A percentile compares a stretch with the other conserved stretches of the same genome.
Evolutionary conservation across 106 monocot species (phyloP).

Genomic region (Gastrodia elata): DNA sequence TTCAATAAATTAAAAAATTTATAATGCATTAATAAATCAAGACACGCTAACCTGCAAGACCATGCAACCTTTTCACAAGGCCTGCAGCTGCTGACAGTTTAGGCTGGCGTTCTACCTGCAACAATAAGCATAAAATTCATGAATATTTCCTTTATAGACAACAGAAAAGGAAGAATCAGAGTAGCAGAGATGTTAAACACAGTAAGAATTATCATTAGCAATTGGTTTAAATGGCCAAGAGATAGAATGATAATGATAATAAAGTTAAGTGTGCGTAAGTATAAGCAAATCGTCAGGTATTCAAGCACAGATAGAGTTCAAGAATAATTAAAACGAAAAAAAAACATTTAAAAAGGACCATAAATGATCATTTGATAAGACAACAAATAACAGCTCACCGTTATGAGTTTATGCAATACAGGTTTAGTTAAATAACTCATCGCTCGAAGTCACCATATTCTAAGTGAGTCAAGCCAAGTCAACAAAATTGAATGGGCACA

Average conservation of each 20-base stretch:
- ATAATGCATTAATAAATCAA: neutral
- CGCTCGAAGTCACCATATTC: too few species aligned
- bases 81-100: slow-evolving; percentile 66
- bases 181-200: neutral
- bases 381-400: too few species aligned
- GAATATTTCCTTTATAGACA: neutral
- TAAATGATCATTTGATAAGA: neutral
- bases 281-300: neutral
- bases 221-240: neutral
- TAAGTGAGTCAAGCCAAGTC: neutral
- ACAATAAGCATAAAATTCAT: neutral
- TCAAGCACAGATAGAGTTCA: neutral
- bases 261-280: neutral
- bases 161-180: neutral
- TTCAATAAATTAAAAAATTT: neutral
- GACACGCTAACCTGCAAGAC: slow-evolving; percentile 52
- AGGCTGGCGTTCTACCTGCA: slow-evolving; percentile 47
- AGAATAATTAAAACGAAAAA: neutral
- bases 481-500: too few species aligned
- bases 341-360: neutral
- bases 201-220: neutral
- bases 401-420: too few species aligned
- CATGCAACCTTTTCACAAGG: slow-evolving; percentile 71
- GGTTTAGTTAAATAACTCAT: too few species aligned
- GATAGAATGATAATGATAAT: neutral